phyloP scores from a whole-genome alignment of 2,329 filamentous ascomycete species.

The Keithomyces neogunnii region DNA sequence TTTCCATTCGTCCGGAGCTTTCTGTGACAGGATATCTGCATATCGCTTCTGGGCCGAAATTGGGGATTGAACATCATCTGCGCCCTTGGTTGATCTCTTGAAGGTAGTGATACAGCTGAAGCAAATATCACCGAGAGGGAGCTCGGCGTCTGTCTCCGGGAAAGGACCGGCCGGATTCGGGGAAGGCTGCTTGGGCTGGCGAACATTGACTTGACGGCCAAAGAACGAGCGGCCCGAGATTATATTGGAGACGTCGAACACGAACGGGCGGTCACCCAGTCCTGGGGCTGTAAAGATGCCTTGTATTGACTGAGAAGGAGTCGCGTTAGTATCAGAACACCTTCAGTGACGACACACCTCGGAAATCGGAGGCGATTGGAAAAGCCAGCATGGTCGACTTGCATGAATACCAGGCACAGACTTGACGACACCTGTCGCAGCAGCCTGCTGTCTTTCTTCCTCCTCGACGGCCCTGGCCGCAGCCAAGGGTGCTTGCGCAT shows the following conservation, averaged over 20 bases:
- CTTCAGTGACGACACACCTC: too few species aligned
- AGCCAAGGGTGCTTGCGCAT: slow-evolving; percentile 27
- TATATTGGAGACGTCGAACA: slow-evolving; percentile 40
- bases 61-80: slow-evolving; percentile 29
- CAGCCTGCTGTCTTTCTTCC: slow-evolving; percentile 16
- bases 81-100: slow-evolving; percentile 30
- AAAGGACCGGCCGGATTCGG: slow-evolving; percentile 26
- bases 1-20: slow-evolving; percentile 33
- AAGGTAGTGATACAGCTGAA: slow-evolving; percentile 47
- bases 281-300: slow-evolving; percentile 45
- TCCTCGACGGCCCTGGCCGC: slow-evolving; percentile 24
- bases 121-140: slow-evolving; percentile 32
- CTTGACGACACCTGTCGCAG: slow-evolving; percentile 5
- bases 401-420: slow-evolving; percentile 28
- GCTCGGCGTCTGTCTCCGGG: slow-evolving; percentile 27
- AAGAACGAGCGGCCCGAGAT: slow-evolving; percentile 38
- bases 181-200: slow-evolving; percentile 36
- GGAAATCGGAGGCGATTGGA: background rate
- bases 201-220: slow-evolving; percentile 39
- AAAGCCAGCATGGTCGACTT: slow-evolving; percentile 10
- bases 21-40: slow-evolving; percentile 27
- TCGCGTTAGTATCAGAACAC: background rate
- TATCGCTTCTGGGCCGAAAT: slow-evolving; percentile 34
- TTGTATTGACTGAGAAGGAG: slow-evolving; percentile 38
- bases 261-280: slow-evolving; percentile 39